Evolutionary conservation across 1,284 basidiomycete species (phyloP).

Genomic region (Moesziomyces sp.): DNA sequence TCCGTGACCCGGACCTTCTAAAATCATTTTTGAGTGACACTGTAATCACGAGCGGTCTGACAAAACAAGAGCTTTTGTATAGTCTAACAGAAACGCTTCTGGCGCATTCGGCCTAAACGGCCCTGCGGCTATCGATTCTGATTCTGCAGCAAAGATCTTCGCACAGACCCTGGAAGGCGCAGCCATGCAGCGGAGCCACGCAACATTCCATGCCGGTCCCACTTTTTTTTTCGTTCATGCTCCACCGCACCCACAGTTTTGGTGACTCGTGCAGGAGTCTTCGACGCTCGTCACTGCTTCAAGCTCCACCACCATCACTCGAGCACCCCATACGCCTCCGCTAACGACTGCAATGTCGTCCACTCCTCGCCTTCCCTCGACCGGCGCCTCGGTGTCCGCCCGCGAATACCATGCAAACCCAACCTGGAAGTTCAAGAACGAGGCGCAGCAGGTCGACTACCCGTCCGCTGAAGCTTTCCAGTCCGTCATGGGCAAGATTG

Average conservation of each 20-base stretch:
- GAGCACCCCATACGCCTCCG: background rate
- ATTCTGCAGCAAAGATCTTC: constrained; percentile 3
- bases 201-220: too few species aligned
- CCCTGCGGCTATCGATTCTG: background rate
- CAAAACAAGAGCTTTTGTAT: too few species aligned
- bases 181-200: too few species aligned
- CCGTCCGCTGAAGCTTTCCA: constrained; percentile 46
- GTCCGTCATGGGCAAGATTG: constrained; percentile 49
- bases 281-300: background rate
- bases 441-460: constrained; percentile 64
- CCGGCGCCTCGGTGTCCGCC: constrained; percentile 22
- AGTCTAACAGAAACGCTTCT: background rate
- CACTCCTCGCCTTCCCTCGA: background rate
- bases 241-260: too few species aligned
- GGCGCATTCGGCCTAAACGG: background rate
- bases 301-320: background rate
- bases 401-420: constrained; percentile 43
- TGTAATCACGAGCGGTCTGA: too few species aligned
- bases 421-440: constrained; percentile 58
- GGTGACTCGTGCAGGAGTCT: background rate
- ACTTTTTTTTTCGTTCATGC: too few species aligned
- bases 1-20: too few species aligned
- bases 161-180: constrained; percentile 27
- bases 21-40: too few species aligned
- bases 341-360: constrained; percentile 15